Conservation (phyloP, 306 rosid species). For the Herpetospermum pedunculosum region DNA sequence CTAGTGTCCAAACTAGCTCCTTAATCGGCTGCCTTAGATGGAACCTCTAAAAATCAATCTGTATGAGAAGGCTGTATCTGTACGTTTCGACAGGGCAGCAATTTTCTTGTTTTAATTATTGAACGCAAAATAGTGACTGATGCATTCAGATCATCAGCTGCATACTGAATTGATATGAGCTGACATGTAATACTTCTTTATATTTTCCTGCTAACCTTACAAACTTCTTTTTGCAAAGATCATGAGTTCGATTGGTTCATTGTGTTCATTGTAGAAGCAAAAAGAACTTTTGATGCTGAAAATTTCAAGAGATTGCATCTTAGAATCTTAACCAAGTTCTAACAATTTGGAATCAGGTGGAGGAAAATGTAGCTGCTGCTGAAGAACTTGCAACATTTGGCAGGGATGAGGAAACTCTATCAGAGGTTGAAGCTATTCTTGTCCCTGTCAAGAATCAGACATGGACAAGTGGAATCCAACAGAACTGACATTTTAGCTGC, state of each 20-base stretch:
- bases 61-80: no score
- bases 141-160: not conserved
- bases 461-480: constrained; percentile 86
- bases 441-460: constrained; percentile 71
- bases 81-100: no score
- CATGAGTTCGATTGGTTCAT: not conserved
- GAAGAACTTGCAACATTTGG: constrained; percentile 51
- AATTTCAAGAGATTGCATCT: not conserved
- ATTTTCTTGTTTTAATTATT: no score
- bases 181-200: no score
- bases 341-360: constrained; percentile 40
- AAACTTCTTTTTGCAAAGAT: not conserved
- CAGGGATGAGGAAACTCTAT: constrained; percentile 44
- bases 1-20: not conserved
- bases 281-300: not conserved
- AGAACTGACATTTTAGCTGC: constrained; percentile 28
- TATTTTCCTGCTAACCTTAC: not conserved
- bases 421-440: constrained; percentile 67
- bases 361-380: constrained; percentile 81
- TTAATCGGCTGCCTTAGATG: no score
- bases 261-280: not conserved
- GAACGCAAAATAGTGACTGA: not conserved
- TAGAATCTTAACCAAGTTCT: not conserved
- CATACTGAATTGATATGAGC: not conserved
- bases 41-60: no score